Conservation (phyloP, 306 rosid genomes). For the Citrullus amarus region DNA sequence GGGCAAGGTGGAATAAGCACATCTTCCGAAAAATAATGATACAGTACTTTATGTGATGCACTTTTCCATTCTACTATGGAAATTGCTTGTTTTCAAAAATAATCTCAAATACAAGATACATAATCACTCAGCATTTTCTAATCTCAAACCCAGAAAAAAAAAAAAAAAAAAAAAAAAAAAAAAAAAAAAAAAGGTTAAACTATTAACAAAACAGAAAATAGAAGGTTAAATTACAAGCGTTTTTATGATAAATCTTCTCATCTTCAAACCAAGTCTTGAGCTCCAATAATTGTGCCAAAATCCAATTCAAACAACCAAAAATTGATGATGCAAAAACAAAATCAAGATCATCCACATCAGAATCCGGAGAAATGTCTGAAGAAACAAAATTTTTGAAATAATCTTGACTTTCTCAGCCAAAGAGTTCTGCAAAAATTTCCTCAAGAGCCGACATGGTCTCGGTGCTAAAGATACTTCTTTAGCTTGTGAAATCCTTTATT, state of each 20-base stretch:
- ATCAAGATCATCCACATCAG: too few relatives aligned
- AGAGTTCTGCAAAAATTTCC: too few relatives aligned
- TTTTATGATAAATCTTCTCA: constrained; percentile 45
- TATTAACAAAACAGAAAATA: not conserved
- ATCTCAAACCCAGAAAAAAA: not conserved
- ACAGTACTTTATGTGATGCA: not conserved
- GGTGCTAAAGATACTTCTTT: too few relatives aligned
- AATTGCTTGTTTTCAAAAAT: not conserved
- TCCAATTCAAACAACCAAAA: constrained; percentile 5
- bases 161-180: too few relatives aligned
- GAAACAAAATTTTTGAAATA: too few relatives aligned
- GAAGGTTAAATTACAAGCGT: not conserved
- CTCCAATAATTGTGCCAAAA: constrained; percentile 43
- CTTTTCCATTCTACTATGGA: not conserved
- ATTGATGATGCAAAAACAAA: too few relatives aligned
- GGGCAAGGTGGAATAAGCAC: not conserved
- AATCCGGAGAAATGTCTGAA: too few relatives aligned
- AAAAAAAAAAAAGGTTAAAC: not conserved
- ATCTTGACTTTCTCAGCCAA: too few relatives aligned
- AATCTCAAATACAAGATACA: not conserved
- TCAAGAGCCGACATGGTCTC: too few relatives aligned
- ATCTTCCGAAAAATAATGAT: not conserved
- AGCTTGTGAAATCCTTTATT: too few relatives aligned
- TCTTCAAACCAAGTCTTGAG: constrained; percentile 82
- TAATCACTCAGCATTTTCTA: not conserved